Percentiles rank a stretch among this genome's conserved stretches.
These are phyloP conservation scores for Xylaria sp. DNA, from an alignment of 2,329 filamentous ascomycete genomes.

Conservation along the genomic window DNA sequence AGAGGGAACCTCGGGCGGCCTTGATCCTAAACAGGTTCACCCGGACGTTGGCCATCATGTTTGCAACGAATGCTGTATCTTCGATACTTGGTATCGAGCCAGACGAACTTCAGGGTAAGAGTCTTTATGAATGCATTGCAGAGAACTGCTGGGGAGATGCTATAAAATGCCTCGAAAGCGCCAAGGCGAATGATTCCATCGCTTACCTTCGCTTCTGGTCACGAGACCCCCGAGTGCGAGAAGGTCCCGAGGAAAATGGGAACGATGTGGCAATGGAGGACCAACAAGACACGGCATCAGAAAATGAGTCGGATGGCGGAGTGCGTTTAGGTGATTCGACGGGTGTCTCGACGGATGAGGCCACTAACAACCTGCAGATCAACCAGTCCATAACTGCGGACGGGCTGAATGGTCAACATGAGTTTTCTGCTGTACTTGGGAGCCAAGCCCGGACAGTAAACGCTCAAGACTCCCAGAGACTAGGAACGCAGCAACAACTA, in stretches of 20 bases:
- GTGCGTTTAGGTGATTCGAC: constrained; percentile 58
- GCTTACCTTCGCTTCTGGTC: constrained; percentile 90
- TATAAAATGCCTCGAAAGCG: constrained; percentile 81
- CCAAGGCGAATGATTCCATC: constrained; percentile 91
- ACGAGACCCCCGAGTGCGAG: constrained; percentile 74
- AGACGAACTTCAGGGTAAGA: constrained; percentile 76
- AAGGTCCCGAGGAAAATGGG: constrained; percentile 59
- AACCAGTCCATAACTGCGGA: neutral
- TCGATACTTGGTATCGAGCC: constrained; percentile 80
- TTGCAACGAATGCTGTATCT: constrained; percentile 80
- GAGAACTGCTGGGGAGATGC: constrained; percentile 81
- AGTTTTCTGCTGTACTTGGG: constrained; percentile 38
- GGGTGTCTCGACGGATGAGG: constrained; percentile 55
- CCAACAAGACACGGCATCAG: constrained; percentile 56
- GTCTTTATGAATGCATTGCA: constrained; percentile 89
- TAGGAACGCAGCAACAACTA: constrained; percentile 9
- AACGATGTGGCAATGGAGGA: constrained; percentile 58
- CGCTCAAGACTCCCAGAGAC: constrained; percentile 26
- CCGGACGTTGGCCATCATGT: constrained; percentile 84
- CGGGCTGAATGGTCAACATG: constrained; percentile 10
- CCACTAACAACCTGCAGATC: constrained; percentile 34
- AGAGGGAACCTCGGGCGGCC: constrained; percentile 83
- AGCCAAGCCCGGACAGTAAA: constrained; percentile 44
- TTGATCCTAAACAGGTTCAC: constrained; percentile 90
- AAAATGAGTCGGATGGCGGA: constrained; percentile 57